Base-by-base conservation (phyloP, 2,329 filamentous ascomycete genomes). In the Apiospora malaysiana region DNA sequence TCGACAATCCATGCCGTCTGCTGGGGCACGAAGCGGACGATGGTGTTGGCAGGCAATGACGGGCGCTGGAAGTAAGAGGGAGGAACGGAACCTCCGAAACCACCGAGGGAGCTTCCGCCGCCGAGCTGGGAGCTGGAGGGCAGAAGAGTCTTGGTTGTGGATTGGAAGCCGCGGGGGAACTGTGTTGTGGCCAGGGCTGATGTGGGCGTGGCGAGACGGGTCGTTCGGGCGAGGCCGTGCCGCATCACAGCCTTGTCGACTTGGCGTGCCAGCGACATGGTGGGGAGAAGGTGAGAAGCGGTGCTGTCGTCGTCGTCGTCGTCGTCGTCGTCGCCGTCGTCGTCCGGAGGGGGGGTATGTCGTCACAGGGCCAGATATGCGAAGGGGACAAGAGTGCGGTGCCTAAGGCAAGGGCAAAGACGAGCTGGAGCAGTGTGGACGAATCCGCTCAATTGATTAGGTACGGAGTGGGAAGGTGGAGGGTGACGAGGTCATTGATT, bases 1-100 rank as follows among this genome's bases (percentile, higher is more conserved):
- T 99, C 96, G 71, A 99, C 96, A 72, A 99, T 95, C 96, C 96
- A 99, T 82, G 96, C 96, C 77, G 95, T 98, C 86, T 99, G 96
- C 84, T 99, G 96, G n/a, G 96, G 96, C 56, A 99, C 96, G 83
- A 98, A 99, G 72, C 95, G 94, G 77, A 99, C 87, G 73, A 99
- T 87, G 4, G 96, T 99, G 84, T 99, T 99, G 76, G 95, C 93
- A 40, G 96, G 96, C 69, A 98, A 87, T 27, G 88, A 86, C 16
- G 87, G 85, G 74, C 88, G 88, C 79, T 93, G 92, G 82, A 97
- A 97, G 83, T 97, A 97, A n/a, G 92, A 91, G 9, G 91, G 88
- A 46, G 92, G 88, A 4, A 85, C 77, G 70, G 81, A 79, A 18
- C 82, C 79, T 14, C 66, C 43, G 68, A 79, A 80, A 37, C 76